Evolutionary conservation across 805 yeast species (phyloP), one percentile per base, ranked within the genome.

Genomic region (Kluyveromyces dobzhanskii): DNA sequence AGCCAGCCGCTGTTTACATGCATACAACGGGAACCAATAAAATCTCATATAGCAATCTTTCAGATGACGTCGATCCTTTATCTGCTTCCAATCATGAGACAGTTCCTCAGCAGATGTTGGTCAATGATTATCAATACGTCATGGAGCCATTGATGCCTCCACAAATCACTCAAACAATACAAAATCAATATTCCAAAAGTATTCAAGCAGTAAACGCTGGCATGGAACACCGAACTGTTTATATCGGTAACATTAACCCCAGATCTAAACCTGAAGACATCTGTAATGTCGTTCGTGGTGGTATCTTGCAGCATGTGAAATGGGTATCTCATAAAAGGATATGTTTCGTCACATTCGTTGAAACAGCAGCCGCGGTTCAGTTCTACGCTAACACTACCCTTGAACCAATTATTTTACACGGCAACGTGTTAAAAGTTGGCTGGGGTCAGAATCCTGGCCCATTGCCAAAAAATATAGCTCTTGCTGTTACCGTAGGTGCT

Each of bases 271-370:
- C 74, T 2, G 90, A 81, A 54, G 88, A 83, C 49, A 71, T 83
- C 33, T 83, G 88, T 49, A 83, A 83, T 53, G 76, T 74, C 32
- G 78, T 82, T 21, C 69, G 88, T 49, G 90, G 90, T 30, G 94
- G 94, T n/a, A 61, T 77, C 14, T 65, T 83, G 30, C 87, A 83
- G 52, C 57, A 63, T 8, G 68, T 83, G 34, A 76, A 71, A 43
- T 60, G 63, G 40, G 62, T 73, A 38, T 70, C 71, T 3, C 73
- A 70, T 4, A 76, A 71, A 50, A 71, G 67, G 37, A 71, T 76
- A 37, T 81, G 88, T 50, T 83, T 83, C 52, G 63, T 83, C 10
- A 80, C 86, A 0, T 83, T 83, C 49, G 60, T 83, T 34, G 80
- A 79, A 41, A 69, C 83, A 4, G 57, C 68, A 12, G 67, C 80